Evolutionary conservation across 106 monocot genomes (phyloP), one percentile per base, ranked within the genome.

Genomic region (Apostasia shenzhenica): DNA sequence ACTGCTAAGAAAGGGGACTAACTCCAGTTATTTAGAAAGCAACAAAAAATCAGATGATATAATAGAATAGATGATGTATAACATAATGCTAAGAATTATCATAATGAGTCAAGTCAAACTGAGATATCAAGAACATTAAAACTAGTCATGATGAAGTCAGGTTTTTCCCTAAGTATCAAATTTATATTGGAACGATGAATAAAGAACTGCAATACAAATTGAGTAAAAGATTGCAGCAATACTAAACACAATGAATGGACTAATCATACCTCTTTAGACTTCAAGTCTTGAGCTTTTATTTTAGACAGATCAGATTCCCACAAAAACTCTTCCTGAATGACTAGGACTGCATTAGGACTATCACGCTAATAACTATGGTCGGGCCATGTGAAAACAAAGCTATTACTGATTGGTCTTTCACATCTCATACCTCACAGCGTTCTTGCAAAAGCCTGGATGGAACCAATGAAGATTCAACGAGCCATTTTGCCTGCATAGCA

Each of bases 281-380:
- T 99, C 49, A 99, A 80, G 67, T 93, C 99, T 76, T 90, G 89
- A 69, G 83, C 90, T 74, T 93, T 99, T 55, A 83, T 70, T 74
- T 83, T 93, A 73, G 76, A 81, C 64, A 87, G 57, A 63, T 99
- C 99, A 71, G 87, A 78, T 72, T 99, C 99, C 83, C 89, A 93
- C 47, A 99, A 72, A 78, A 93, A 99, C 59, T 99, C 99, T 72
- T 99, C 99, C 95, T 97, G 41, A 80, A 76, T 64, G 6, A 42
- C 5, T n/a, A 57, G 26, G 3, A 45, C n/a, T 60, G 3, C 9
- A 55, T 50, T 70, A 71, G 49, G 57, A 59, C 13, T 54, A 50
- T 54, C 13, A 48, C 5, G 41, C 2, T 4, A 54, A 54, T 54
- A 41, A 68, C 51, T n/a, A 53, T 2, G 41, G 0, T 41, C 12